Conservation (phyloP, 2,329 filamentous ascomycete species). For the Venturia aucupariae region DNA sequence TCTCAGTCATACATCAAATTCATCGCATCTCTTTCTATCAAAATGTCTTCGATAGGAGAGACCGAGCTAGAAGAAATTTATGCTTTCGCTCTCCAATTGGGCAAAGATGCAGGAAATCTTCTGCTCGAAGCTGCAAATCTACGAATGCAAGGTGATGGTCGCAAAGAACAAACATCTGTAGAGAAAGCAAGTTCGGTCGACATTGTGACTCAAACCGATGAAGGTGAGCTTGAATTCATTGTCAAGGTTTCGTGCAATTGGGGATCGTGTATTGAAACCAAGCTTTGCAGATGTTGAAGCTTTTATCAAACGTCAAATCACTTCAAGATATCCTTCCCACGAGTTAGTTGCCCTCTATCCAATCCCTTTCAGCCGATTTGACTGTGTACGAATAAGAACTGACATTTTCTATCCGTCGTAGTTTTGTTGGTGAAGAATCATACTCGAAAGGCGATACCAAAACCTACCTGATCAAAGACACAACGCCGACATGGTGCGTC, state of each 20-base stretch:
- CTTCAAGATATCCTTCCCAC: slow-evolving; percentile 53
- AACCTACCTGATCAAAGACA: slow-evolving; percentile 55
- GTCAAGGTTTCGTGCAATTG: neutral
- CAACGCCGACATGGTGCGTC: slow-evolving; percentile 61
- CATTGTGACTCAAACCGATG: slow-evolving; percentile 67
- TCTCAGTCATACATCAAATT: neutral
- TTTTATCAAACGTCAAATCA: slow-evolving; percentile 55
- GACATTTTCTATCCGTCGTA: slow-evolving; percentile 25
- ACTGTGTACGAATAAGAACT: neutral
- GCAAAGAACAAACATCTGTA: slow-evolving; percentile 33
- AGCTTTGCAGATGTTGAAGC: slow-evolving; percentile 56
- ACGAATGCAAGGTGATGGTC: slow-evolving; percentile 36
- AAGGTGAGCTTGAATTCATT: slow-evolving; percentile 40
- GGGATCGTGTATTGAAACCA: neutral
- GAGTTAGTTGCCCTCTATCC: slow-evolving; percentile 40
- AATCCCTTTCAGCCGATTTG: neutral
- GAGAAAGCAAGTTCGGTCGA: slow-evolving; percentile 72
- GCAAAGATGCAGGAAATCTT: slow-evolving; percentile 59
- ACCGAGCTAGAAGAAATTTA: slow-evolving; percentile 56
- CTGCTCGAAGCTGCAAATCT: slow-evolving; percentile 55
- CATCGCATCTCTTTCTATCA: neutral
- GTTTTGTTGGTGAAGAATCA: slow-evolving; percentile 69
- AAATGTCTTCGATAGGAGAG: slow-evolving; percentile 13
- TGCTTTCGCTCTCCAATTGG: slow-evolving; percentile 59
- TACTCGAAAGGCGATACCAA: slow-evolving; percentile 61